Evolutionary conservation across 306 rosid genomes (phyloP), one percentile per base, ranked within the genome.

Genomic region (Macrotyloma uniflorum): DNA sequence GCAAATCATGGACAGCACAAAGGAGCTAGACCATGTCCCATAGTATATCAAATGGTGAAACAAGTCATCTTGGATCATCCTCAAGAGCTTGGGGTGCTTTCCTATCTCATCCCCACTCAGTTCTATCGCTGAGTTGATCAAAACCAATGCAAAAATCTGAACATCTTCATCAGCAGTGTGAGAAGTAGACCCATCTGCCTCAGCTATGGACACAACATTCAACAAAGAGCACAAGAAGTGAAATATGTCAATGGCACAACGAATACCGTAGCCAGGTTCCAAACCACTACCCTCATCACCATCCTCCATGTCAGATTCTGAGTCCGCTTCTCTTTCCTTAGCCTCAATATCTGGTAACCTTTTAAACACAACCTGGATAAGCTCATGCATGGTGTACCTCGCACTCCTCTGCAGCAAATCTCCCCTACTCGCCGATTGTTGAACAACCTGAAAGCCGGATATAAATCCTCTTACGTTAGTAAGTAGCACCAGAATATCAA

Each of bases 1-100:
- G 89, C 96, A 95, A 72, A 93, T 93, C 98, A 95, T 93, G 80
- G 99, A 93, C 28, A 95, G 74, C 36, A 95, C 93, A 74, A 89
- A 89, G 1, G 98, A 89, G 79, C 87, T 93, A 0, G 96, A 88
- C 83, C 91, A 66, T 5, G 89, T 77, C 1, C 98, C 99, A 46
- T 91, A 93, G 61, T 93, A 87, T 67, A 95, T 90, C 87, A 95
- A 85, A 85, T 95, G 99, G 74, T 95, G 97, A 79, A 93, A 91
- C 32, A 95, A 74, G 32, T 95, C 97, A 69, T 95, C 98, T 77
- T 91, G 93, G 35, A 93, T 85, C 99, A 95, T 91, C 69, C 96
- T 88, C 88, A 93, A 84, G 18, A 95, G 86, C 89, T 85, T 91
- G 0, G 96, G 90, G 81, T 95, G 96, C 70, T 45, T 84, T 26